Evolutionary conservation across 331 rosid species (phyloP), one percentile per base, ranked within the genome.

Genomic region (Pyracantha coccinea): DNA sequence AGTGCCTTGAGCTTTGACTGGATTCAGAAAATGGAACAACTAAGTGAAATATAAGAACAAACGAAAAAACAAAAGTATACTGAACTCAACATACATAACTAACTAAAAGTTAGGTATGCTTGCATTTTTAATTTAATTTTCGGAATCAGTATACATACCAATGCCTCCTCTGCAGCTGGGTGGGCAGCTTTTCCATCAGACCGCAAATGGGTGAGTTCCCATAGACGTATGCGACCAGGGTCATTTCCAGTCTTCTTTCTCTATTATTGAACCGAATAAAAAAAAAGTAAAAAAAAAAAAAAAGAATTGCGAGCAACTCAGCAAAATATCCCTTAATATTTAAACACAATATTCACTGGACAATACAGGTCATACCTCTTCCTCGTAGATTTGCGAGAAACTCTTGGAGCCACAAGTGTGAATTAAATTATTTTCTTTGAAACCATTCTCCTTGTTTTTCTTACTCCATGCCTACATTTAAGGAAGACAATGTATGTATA

Each of bases 1-100:
- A 50, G 44, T 19, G 19, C 53, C 38, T 69, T 69, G 74, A 50
- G 61, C 74, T 69, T 47, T 52, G 44, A 69, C 74, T 69, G 74
- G 33, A 5, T 27, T 69, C 74, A 69, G 17, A 69, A 27, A 50
- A 16, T 24, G 74, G 24, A 69, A 50, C 28, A 60, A 23, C 25
- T 17, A 69, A 9, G 60, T 17, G 53, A 20, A 69, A 8, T 17
- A 54, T 20, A 54, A 21, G 16, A 19, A 57, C 8, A 21, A 23
- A 21, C 11, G 29, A 66, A 33, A 33, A 66, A 66, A 45, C 44
- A 33, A 35, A 66, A 11, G 24, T 21, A 66, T 20, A 66, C 7
- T 2, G 4, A 66, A 35, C 9, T 35, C 31, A 60, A 7, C 52
- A 14, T 68, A 38, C 72, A 38, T 16, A 24, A 20, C 41, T 28